phyloP scores from a whole-genome alignment of 495 filamentous ascomycete genomes.

The Niebla homalea region DNA sequence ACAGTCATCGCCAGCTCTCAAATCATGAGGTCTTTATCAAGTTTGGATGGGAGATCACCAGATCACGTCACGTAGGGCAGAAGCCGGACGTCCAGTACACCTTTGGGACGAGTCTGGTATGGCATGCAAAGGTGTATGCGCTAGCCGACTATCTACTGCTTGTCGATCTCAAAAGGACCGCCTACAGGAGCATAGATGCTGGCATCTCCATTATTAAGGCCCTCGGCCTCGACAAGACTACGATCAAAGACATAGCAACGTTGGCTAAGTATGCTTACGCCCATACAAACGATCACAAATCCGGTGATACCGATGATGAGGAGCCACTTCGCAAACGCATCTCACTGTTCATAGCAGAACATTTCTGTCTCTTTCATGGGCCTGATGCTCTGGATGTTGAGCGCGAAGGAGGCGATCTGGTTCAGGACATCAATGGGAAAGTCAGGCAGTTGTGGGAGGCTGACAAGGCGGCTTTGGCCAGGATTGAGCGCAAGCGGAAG shows the following conservation, averaged over 20 bases:
- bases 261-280: background rate
- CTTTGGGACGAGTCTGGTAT: background rate
- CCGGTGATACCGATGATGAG: background rate
- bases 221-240: background rate
- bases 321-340: background rate
- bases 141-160: background rate
- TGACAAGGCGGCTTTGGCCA: background rate
- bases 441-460: background rate
- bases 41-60: too few species aligned
- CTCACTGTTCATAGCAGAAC: background rate
- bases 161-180: background rate
- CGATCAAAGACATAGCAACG: background rate
- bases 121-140: background rate
- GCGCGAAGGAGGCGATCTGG: background rate
- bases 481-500: background rate
- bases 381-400: background rate
- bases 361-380: background rate
- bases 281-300: background rate
- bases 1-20: too few species aligned
- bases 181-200: background rate
- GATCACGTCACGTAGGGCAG: too few species aligned
- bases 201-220: background rate
- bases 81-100: background rate
- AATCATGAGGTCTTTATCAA: too few species aligned
- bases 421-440: background rate